A percentile compares a stretch with the other conserved stretches of the same genome.
Evolutionary conservation across 164 flowering plant genomes (phyloP).

Genomic region (Vitis vinifera): ASM3070453v1 NC_081820.1:23691001-23691500

Average conservation of each 20-base stretch:
- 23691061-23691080: constrained; percentile 5
- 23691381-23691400: constrained; percentile 19
- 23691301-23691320: constrained; percentile 9
- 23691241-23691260: constrained; percentile 7
- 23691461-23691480: background rate
- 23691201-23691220: background rate
- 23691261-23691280: constrained; percentile 22
- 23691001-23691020: constrained; percentile 4
- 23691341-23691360: background rate
- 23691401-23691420: constrained; percentile 9
- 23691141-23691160: constrained; percentile 13
- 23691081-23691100: background rate
- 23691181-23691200: constrained; percentile 12
- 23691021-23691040: constrained; percentile 6
- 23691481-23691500: too few species aligned
- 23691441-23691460: constrained; percentile 15
- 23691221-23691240: background rate
- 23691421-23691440: constrained; percentile 24
- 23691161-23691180: constrained; percentile 47
- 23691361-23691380: constrained; percentile 7
- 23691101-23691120: background rate
- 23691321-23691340: background rate
- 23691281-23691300: constrained; percentile 39
- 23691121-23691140: background rate
- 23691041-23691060: background rate